Percentiles rank a stretch among this genome's conserved stretches.
These are phyloP conservation scores for Fomitopsis pinicola DNA, from an alignment of 1,284 basidiomycete genomes.

Conservation along the genomic window DNA sequence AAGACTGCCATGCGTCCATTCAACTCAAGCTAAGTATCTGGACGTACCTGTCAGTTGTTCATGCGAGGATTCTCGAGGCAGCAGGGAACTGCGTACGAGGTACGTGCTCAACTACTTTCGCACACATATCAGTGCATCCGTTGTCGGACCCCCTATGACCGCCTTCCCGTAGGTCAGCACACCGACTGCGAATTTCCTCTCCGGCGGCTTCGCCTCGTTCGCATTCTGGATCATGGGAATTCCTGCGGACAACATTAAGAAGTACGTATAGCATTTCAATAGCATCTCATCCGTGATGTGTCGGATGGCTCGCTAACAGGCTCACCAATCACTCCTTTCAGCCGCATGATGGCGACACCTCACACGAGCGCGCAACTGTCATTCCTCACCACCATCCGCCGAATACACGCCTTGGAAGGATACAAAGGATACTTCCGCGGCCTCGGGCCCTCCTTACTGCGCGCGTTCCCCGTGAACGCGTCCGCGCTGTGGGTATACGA, in stretches of 20 bases:
- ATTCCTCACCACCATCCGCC: slow-evolving; percentile 41
- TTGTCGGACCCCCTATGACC: background rate
- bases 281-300: no score
- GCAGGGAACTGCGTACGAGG: slow-evolving; percentile 52
- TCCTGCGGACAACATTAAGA: slow-evolving; percentile 77
- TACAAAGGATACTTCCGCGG: slow-evolving; percentile 59
- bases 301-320: background rate
- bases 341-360: slow-evolving; percentile 58
- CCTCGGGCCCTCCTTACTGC: slow-evolving; percentile 53
- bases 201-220: slow-evolving; percentile 63
- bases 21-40: background rate
- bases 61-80: slow-evolving; percentile 54
- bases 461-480: slow-evolving; percentile 72
- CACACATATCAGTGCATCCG: no score
- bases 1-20: background rate
- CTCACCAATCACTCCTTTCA: slow-evolving; percentile 17
- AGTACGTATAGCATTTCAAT: slow-evolving; percentile 35
- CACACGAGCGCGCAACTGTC: slow-evolving; percentile 41
- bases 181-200: slow-evolving; percentile 63
- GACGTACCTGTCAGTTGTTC: slow-evolving; percentile 37
- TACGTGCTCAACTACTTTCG: slow-evolving; percentile 17
- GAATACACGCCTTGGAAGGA: slow-evolving; percentile 49
- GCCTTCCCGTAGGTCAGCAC: slow-evolving; percentile 47
- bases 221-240: slow-evolving; percentile 68
- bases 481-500: slow-evolving; percentile 72